These are phyloP conservation scores for Apiotrichum domesticum DNA, from an alignment of 1,284 basidiomycete species.

Conservation along the genomic window DNA sequence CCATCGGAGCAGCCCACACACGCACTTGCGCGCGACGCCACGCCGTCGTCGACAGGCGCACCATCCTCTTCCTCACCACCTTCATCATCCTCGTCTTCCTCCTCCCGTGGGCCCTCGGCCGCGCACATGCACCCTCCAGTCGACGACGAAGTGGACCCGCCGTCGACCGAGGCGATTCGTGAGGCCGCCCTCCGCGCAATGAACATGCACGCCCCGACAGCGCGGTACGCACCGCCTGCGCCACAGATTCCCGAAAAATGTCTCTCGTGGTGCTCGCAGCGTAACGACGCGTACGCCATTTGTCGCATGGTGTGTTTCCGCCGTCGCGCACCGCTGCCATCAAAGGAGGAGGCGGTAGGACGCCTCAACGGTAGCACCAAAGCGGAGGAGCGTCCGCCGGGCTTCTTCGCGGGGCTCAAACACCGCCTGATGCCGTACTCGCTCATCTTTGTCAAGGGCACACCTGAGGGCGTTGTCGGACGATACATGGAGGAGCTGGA, in stretches of 20 bases:
- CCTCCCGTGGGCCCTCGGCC: background rate
- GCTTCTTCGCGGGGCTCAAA: conserved; percentile 27
- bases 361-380: conserved; percentile 14
- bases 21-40: background rate
- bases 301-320: conserved; percentile 41
- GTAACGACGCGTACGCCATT: conserved; percentile 23
- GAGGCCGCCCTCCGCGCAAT: background rate
- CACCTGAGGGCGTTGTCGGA: conserved; percentile 38
- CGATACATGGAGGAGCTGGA: conserved; percentile 45
- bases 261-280: conserved; percentile 36
- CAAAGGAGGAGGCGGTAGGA: conserved; percentile 24
- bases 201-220: background rate
- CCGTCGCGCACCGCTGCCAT: conserved; percentile 16
- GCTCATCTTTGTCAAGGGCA: conserved; percentile 36
- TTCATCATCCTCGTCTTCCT: background rate
- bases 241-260: conserved; percentile 35
- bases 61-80: background rate
- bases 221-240: background rate
- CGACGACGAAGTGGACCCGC: background rate
- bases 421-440: conserved; percentile 29
- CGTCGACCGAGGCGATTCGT: background rate
- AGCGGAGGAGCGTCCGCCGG: background rate
- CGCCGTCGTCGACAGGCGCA: background rate
- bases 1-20: too few species aligned
- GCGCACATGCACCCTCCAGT: background rate